phyloP scores from a whole-genome alignment of 2,329 filamentous ascomycete species.

The Diplodia seriata region DNA sequence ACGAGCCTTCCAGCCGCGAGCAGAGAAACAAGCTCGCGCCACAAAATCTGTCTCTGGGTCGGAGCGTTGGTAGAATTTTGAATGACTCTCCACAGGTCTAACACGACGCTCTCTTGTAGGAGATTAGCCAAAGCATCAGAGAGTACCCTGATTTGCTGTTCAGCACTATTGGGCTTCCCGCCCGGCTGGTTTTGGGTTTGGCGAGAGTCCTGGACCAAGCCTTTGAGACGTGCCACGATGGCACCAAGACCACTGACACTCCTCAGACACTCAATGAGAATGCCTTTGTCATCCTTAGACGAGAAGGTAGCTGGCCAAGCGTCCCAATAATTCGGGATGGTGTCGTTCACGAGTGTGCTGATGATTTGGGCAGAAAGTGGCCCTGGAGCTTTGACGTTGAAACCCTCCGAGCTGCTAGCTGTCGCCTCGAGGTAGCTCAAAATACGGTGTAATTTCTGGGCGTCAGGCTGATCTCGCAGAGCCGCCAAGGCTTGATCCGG shows the following conservation, averaged over 20 bases:
- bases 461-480: conserved; percentile 68
- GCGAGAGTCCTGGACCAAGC: conserved; percentile 56
- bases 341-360: conserved; percentile 74
- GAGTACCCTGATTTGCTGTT: conserved; percentile 49
- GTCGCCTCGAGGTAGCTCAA: conserved; percentile 59
- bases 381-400: conserved; percentile 68
- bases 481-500: conserved; percentile 63
- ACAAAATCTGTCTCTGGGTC: conserved; percentile 60
- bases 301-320: conserved; percentile 51
- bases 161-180: conserved; percentile 32
- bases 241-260: conserved; percentile 81
- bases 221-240: conserved; percentile 72
- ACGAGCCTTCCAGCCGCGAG: conserved; percentile 67
- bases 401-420: conserved; percentile 43
- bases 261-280: conserved; percentile 69
- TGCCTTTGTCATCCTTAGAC: conserved; percentile 28
- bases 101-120: conserved; percentile 6
- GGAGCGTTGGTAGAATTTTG: conserved; percentile 48
- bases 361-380: conserved; percentile 77
- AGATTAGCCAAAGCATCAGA: conserved; percentile 49
- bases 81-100: conserved; percentile 56
- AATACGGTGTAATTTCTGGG: conserved; percentile 61
- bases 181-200: conserved; percentile 43
- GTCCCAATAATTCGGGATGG: conserved; percentile 83
- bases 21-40: conserved; percentile 68